Percentiles rank a stretch among this genome's conserved stretches.
phyloP scores from a whole-genome alignment of 805 yeast genomes.

The Metschnikowia borealis region DNA sequence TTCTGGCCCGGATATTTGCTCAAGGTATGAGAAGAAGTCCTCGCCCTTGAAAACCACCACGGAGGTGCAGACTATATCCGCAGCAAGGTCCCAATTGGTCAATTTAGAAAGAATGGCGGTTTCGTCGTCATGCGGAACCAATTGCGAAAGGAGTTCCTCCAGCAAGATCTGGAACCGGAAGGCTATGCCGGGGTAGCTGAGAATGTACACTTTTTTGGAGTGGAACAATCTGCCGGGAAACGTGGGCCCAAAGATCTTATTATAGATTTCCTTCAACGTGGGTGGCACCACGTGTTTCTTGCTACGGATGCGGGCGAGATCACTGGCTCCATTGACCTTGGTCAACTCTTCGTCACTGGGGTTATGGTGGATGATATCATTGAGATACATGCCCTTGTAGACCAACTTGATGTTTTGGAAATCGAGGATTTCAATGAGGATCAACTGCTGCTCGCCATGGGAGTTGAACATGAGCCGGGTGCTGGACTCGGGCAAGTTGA shows the following conservation, averaged over 20 bases:
- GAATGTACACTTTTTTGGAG: slow-evolving; percentile 30
- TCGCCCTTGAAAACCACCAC: slow-evolving; percentile 39
- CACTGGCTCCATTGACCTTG: neutral
- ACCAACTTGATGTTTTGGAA: slow-evolving; percentile 21
- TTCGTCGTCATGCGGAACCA: slow-evolving; percentile 17
- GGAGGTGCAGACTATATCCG: slow-evolving; percentile 35
- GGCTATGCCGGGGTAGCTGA: slow-evolving; percentile 55
- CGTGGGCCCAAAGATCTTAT: slow-evolving; percentile 59
- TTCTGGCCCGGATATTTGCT: slow-evolving; percentile 1
- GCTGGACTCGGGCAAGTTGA: slow-evolving; percentile 22
- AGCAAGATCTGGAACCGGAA: slow-evolving; percentile 40
- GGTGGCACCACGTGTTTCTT: slow-evolving; percentile 17
- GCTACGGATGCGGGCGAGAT: neutral
- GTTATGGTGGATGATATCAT: slow-evolving; percentile 20
- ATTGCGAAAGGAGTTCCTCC: slow-evolving; percentile 18
- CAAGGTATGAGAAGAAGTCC: slow-evolving; percentile 29
- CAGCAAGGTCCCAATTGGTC: slow-evolving; percentile 29
- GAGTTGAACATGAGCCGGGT: slow-evolving; percentile 28
- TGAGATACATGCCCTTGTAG: slow-evolving; percentile 32
- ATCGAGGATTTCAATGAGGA: slow-evolving; percentile 27
- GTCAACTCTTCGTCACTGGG: slow-evolving; percentile 14
- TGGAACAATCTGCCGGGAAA: slow-evolving; percentile 46
- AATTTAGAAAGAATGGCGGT: slow-evolving; percentile 23
- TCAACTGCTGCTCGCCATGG: slow-evolving; percentile 22
- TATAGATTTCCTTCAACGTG: slow-evolving; percentile 45